Conservation (phyloP, 331 rosid species). For the Saraca asoca region DNA sequence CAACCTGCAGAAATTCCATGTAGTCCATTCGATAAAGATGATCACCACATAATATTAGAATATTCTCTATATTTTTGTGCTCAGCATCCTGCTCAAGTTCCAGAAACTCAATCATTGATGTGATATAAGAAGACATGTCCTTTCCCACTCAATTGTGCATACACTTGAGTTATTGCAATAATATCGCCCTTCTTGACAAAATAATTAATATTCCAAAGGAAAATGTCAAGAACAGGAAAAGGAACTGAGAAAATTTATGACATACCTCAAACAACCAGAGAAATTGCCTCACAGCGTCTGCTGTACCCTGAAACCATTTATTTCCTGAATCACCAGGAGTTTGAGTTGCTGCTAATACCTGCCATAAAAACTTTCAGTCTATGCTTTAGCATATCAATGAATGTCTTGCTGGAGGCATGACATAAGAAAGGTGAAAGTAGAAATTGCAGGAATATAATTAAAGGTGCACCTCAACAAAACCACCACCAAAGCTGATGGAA, state of each 20-base stretch:
- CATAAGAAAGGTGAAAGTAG: background rate
- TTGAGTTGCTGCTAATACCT: conserved; percentile 94
- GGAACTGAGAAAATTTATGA: conserved; percentile 15
- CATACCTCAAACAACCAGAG: conserved; percentile 91
- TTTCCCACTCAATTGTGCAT: conserved; percentile 3
- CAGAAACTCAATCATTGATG: conserved; percentile 24
- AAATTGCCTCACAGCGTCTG: conserved; percentile 95
- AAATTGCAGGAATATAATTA: background rate
- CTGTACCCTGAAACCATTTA: conserved; percentile 97
- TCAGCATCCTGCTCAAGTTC: conserved; percentile 76
- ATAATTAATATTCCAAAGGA: conserved; percentile 4
- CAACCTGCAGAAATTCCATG: conserved; percentile 82
- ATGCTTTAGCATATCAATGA: conserved; percentile 5
- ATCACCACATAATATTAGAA: conserved; percentile 87
- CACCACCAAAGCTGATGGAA: conserved; percentile 73
- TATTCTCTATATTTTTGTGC: conserved; percentile 71
- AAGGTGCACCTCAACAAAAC: conserved; percentile 82
- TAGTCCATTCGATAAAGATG: conserved; percentile 97
- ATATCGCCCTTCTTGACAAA: conserved; percentile 14
- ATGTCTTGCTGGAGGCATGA: conserved; percentile 10
- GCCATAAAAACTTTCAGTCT: conserved; percentile 31
- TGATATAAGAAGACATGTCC: conserved; percentile 10
- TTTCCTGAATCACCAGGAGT: conserved; percentile 86
- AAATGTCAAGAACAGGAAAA: conserved; percentile 18
- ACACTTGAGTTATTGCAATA: background rate